Evolutionary conservation across 2,329 filamentous ascomycete species (phyloP).

Genomic region (Fusarium succisae): DNA sequence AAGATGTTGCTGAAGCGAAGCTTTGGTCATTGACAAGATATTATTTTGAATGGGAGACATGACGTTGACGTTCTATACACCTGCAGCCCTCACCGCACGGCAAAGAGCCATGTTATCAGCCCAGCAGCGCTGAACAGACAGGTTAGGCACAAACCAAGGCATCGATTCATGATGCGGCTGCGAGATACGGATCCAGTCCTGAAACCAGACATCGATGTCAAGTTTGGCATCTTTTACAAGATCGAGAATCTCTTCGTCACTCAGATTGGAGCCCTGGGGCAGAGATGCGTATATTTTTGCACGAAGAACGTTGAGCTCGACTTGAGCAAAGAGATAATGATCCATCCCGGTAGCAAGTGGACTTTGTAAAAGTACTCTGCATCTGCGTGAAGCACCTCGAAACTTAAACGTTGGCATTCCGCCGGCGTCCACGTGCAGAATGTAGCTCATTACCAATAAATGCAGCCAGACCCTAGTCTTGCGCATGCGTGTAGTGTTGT

Average conservation of each 20-base stretch:
- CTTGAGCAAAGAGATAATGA: conserved; percentile 14
- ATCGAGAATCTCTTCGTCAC: conserved; percentile 7
- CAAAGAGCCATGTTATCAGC: conserved; percentile 21
- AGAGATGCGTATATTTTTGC: conserved; percentile 17
- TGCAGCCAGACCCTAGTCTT: conserved; percentile 17
- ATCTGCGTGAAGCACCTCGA: conserved; percentile 4
- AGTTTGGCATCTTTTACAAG: conserved; percentile 14
- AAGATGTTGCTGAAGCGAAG: conserved; percentile 1
- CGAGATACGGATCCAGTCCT: conserved; percentile 12
- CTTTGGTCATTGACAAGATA: conserved; percentile 6
- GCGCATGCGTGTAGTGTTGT: not conserved
- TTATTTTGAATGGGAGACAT: conserved; percentile 2
- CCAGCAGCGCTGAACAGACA: conserved; percentile 11
- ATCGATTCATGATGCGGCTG: not conserved
- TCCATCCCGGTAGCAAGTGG: conserved; percentile 9
- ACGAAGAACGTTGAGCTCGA: conserved; percentile 4
- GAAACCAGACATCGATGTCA: conserved; percentile 14
- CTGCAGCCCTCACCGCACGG: conserved; percentile 2
- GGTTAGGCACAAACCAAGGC: conserved; percentile 14
- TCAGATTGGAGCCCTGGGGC: not conserved
- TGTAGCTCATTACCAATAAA: conserved; percentile 2
- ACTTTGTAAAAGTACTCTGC: not conserved
- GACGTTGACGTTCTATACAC: conserved; percentile 12
- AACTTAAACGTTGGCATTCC: conserved; percentile 15
- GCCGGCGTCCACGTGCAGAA: conserved; percentile 9